Conservation (phyloP, 305 asterid genomes). For the Fraxinus ornus region DNA sequence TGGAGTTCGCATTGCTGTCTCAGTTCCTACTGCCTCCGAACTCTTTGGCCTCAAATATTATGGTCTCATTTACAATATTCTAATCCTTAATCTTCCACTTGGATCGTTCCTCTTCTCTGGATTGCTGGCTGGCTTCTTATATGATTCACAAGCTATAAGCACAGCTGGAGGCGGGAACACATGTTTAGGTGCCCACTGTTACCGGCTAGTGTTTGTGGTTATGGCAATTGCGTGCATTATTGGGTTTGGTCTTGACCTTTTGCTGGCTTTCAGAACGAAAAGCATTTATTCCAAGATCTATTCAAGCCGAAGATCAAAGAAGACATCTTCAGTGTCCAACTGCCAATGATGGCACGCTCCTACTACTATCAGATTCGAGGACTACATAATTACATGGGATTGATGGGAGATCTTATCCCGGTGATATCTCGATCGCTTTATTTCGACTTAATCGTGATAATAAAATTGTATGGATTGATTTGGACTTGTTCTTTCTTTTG, state of each 20-base stretch:
- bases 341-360: neutral
- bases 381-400: neutral
- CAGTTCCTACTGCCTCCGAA: constrained; percentile 85
- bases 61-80: constrained; percentile 82
- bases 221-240: constrained; percentile 74
- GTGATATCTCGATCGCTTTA: neutral
- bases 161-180: constrained; percentile 72
- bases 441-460: neutral
- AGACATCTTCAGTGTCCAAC: constrained; percentile 21
- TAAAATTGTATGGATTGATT: neutral
- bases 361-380: neutral
- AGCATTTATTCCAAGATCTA: constrained; percentile 51
- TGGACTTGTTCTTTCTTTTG: neutral
- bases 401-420: neutral
- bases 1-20: constrained; percentile 71
- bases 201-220: constrained; percentile 71
- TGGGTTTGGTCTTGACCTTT: constrained; percentile 70
- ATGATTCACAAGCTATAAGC: constrained; percentile 63
- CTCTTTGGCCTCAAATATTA: constrained; percentile 84
- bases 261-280: constrained; percentile 59
- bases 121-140: constrained; percentile 69
- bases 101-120: constrained; percentile 97
- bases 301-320: constrained; percentile 44
- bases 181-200: constrained; percentile 76
- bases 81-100: constrained; percentile 78